Percentiles rank a stretch among this genome's conserved stretches.
phyloP scores from a whole-genome alignment of 257 asterid species.

The Ligustrum vulgare region DNA sequence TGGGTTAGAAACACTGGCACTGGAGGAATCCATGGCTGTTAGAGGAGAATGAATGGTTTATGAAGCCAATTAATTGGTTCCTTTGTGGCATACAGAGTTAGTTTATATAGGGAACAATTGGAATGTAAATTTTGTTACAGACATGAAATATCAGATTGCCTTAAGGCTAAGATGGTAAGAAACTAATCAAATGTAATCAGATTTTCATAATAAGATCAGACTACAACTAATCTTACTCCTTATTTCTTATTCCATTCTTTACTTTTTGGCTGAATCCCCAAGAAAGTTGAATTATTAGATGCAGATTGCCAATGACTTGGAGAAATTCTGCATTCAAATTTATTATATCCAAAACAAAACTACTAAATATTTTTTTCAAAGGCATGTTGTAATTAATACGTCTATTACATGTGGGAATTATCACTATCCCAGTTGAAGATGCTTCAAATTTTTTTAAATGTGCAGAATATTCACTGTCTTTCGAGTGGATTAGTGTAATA shows the following conservation, averaged over 20 bases:
- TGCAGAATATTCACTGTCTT: not conserved
- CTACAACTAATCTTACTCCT: slow-evolving; percentile 8
- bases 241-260: not conserved
- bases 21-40: not conserved
- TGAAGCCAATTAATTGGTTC: not conserved
- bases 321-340: slow-evolving; percentile 4
- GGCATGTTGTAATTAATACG: slow-evolving; percentile 15
- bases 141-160: slow-evolving; percentile 8
- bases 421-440: not conserved
- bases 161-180: slow-evolving; percentile 12
- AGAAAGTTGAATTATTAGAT: not conserved
- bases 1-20: not conserved
- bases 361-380: not conserved
- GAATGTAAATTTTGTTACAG: not conserved
- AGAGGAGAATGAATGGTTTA: too few relatives aligned
- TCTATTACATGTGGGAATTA: not conserved
- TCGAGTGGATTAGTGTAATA: not conserved
- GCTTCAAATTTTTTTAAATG: not conserved
- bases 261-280: not conserved
- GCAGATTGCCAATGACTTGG: not conserved
- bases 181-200: slow-evolving; percentile 7
- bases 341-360: not conserved
- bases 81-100: not conserved
- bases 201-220: not conserved
- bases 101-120: slow-evolving; percentile 10